A percentile compares a stretch with the other conserved stretches of the same genome.
phyloP scores from a whole-genome alignment of 2,329 filamentous ascomycete species.

The Calonectria hawksworthii region DNA sequence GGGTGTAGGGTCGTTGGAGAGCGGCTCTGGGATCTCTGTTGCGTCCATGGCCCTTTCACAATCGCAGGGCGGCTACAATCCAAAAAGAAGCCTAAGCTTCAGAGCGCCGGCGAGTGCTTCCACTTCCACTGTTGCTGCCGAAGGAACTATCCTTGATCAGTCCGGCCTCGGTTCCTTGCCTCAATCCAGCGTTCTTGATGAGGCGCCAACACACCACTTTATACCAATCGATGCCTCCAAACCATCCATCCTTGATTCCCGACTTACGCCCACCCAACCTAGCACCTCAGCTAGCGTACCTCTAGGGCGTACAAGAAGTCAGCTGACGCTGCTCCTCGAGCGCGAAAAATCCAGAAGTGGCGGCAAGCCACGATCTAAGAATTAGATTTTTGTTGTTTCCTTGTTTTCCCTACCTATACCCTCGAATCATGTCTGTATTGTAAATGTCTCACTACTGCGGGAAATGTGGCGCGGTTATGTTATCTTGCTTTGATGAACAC shows the following conservation, averaged over 20 bases:
- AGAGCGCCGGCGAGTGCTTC: slow-evolving; percentile 47
- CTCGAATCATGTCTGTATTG: slow-evolving; percentile 6
- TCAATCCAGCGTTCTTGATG: slow-evolving; percentile 40
- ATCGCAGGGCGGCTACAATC: slow-evolving; percentile 48
- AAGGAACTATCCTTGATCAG: slow-evolving; percentile 61
- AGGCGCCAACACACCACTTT: slow-evolving; percentile 41
- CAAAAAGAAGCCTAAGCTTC: slow-evolving; percentile 21
- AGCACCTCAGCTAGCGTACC: slow-evolving; percentile 60
- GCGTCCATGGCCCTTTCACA: slow-evolving; percentile 50
- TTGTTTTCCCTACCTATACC: slow-evolving; percentile 18
- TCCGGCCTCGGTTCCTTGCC: slow-evolving; percentile 50
- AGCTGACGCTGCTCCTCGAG: slow-evolving; percentile 70
- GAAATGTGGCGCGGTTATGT: slow-evolving; percentile 12
- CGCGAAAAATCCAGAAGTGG: slow-evolving; percentile 60
- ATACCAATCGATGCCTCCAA: slow-evolving; percentile 40
- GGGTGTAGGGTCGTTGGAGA: slow-evolving; percentile 41
- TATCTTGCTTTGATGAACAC: not conserved
- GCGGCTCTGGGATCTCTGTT: slow-evolving; percentile 31
- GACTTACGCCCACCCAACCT: slow-evolving; percentile 65
- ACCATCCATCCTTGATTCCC: slow-evolving; percentile 51
- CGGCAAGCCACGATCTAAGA: slow-evolving; percentile 46
- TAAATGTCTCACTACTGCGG: slow-evolving; percentile 27
- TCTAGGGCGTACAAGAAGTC: slow-evolving; percentile 71
- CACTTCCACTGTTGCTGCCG: slow-evolving; percentile 57
- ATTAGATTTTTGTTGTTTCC: slow-evolving; percentile 36